These are phyloP conservation scores for Penicillium goetzii DNA, from an alignment of 495 filamentous ascomycete genomes.

Conservation along the genomic window DNA sequence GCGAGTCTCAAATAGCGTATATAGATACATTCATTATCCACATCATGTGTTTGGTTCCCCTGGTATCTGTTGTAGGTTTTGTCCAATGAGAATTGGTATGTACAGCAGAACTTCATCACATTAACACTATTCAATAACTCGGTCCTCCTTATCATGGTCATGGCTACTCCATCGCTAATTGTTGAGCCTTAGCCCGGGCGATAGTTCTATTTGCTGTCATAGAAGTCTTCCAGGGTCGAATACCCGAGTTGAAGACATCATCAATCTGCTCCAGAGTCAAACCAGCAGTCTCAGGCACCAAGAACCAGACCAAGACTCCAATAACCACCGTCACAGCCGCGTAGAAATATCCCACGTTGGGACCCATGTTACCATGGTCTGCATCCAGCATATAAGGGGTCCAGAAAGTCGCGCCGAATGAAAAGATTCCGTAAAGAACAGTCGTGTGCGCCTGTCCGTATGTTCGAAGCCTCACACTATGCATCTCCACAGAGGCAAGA, in stretches of 20 bases:
- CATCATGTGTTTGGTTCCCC: not conserved
- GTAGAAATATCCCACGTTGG: constrained; percentile 39
- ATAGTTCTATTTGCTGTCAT: constrained; percentile 22
- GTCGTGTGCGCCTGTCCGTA: constrained; percentile 37
- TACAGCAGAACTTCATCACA: constrained; percentile 5
- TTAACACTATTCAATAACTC: not conserved
- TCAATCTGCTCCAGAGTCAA: constrained; percentile 39
- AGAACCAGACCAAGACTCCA: constrained; percentile 23
- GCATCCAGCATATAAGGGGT: constrained; percentile 37
- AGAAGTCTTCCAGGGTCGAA: constrained; percentile 34
- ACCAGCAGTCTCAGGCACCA: constrained; percentile 36
- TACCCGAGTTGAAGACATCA: constrained; percentile 29
- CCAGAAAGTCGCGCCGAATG: constrained; percentile 36
- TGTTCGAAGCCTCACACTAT: constrained; percentile 38
- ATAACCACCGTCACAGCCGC: constrained; percentile 31
- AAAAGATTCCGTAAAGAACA: constrained; percentile 31
- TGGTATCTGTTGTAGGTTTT: not conserved
- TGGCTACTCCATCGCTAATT: not conserved
- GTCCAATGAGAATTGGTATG: not conserved
- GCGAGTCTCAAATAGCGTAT: constrained; percentile 15
- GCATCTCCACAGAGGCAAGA: constrained; percentile 35
- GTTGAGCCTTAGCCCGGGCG: constrained; percentile 10
- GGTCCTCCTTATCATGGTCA: not conserved
- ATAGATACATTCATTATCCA: constrained; percentile 16
- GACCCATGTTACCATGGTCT: constrained; percentile 35